Evolutionary conservation across 208 protist genomes (phyloP), one percentile per base, ranked within the genome.

Genomic region (Leishmania gerbilli): DNA sequence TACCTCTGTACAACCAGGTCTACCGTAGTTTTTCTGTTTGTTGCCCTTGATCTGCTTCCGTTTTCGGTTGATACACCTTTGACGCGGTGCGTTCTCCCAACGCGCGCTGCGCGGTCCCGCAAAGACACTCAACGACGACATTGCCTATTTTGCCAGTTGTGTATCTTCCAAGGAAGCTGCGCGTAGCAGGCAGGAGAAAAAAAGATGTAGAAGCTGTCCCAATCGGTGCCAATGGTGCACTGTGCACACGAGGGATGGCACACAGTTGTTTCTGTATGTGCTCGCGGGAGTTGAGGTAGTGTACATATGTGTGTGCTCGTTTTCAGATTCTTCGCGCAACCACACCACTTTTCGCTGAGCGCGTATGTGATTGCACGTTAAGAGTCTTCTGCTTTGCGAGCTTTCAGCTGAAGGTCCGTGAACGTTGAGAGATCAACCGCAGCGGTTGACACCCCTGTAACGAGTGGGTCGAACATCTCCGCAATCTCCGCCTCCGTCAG

Each of bases 381-480:
- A 15, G 60, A 77, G 27, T 89, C 87, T 60, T 93, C 91, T 7
- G 83, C 65, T 53, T 90, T 86, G 7, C 79, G 78, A 7, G 92
- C 89, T 8, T 89, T 81, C 0, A 89, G 67, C 78, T 95, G 84
- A 49, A 97, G 85, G 51, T 82, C 83, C 7, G 85, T 79, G 83
- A 97, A 97, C 11, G 92, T 94, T n/a, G 86, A 74, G 69, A 95
- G 87, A 74, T 97, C 94, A 9, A 97, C 84, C 68, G 92, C 90
- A 7, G 91, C 83, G 31, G 89, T 91, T 37, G 92, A 85, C 42
- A 88, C 87, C 17, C 94, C 94, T 0, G 94, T 97, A 51, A 97
- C 94, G 21, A 95, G 67, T 15, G 87, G 84, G 81, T 97, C 90
- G 81, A 97, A 97, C 94, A 97, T 97, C 65, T 97, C 94, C 71